Evolutionary conservation across 208 protist species (phyloP), one percentile per base, ranked within the genome.

Genomic region (Wallacemonas sp.): DNA sequence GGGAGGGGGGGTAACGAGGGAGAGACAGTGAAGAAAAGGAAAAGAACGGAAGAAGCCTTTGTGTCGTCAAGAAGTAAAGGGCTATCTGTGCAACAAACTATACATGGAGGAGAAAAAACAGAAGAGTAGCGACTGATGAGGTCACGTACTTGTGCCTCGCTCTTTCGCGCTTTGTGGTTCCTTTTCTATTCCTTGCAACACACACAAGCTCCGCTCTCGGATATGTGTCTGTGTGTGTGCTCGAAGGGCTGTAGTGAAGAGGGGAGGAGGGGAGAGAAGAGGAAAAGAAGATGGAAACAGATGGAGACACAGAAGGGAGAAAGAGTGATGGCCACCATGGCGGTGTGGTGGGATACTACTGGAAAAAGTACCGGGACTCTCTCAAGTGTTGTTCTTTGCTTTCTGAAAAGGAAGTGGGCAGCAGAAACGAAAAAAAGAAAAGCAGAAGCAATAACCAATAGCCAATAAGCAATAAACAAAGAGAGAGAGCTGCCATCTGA

Each of bases 391-490:
- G n/a, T n/a, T n/a, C n/a, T n/a, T n/a, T n/a, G n/a, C n/a, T n/a
- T n/a, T n/a, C n/a, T n/a, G n/a, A n/a, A n/a, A 48, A 30, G 26
- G 47, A 38, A 61, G 44, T 17, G 23, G 19, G 56, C 49, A 62
- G 26, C 21, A 54, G 36, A 67, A 38, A 58, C 0, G 57, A 56
- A 76, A 71, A 63, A 33, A 49, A 65, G 14, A 29, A 12, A 73
- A 12, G 47, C n/a, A 16, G n/a, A n/a, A n/a, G n/a, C n/a, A n/a
- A n/a, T n/a, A n/a, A n/a, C n/a, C n/a, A n/a, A n/a, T n/a, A n/a
- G n/a, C n/a, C n/a, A n/a, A n/a, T n/a, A n/a, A n/a, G n/a, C n/a
- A n/a, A n/a, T n/a, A n/a, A n/a, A n/a, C n/a, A n/a, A n/a, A n/a
- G n/a, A n/a, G n/a, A n/a, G n/a, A n/a, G n/a, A n/a, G n/a, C n/a